These are phyloP conservation scores for Hygrocybe punicea DNA, from an alignment of 768 basidiomycete species.

Conservation along the genomic window DNA sequence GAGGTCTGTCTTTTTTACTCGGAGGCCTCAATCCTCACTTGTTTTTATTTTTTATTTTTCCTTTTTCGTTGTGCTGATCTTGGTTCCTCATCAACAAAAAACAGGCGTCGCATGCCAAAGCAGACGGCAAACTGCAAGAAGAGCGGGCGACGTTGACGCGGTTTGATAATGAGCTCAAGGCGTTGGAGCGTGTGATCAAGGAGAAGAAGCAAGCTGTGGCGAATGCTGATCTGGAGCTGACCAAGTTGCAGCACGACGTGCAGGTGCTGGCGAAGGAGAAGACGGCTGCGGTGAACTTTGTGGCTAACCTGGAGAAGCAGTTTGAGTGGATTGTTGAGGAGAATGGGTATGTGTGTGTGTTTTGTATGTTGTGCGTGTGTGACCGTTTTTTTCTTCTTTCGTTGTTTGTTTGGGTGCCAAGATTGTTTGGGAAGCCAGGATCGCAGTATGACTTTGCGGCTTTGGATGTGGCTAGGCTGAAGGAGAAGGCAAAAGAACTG, in stretches of 20 bases:
- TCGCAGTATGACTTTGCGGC: conserved; percentile 77
- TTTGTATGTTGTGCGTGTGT: too few relatives aligned
- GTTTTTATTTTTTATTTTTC: not conserved
- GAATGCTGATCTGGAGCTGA: conserved; percentile 62
- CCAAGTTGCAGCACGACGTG: conserved; percentile 69
- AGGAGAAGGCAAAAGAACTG: conserved; percentile 67
- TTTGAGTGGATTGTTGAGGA: conserved; percentile 89
- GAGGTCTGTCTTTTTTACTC: conserved; percentile 40
- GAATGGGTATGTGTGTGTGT: conserved; percentile 61
- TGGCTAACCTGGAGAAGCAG: conserved; percentile 71
- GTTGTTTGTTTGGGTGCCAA: conserved; percentile 40
- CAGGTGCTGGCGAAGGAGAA: conserved; percentile 62
- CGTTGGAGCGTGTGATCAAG: conserved; percentile 78
- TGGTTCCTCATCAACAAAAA: too few relatives aligned
- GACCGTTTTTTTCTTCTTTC: not conserved
- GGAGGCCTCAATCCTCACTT: too few relatives aligned
- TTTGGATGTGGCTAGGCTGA: conserved; percentile 57
- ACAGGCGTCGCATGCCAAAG: conserved; percentile 56
- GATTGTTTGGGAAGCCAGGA: conserved; percentile 71
- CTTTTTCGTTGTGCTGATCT: too few relatives aligned
- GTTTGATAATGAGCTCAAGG: conserved; percentile 85
- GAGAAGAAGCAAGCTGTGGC: conserved; percentile 68
- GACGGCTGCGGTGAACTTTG: conserved; percentile 46
- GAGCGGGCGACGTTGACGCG: conserved; percentile 85
- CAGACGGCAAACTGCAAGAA: conserved; percentile 69